Conservation (phyloP, 345 rosid species). For the Salix arbutifolia region DNA sequence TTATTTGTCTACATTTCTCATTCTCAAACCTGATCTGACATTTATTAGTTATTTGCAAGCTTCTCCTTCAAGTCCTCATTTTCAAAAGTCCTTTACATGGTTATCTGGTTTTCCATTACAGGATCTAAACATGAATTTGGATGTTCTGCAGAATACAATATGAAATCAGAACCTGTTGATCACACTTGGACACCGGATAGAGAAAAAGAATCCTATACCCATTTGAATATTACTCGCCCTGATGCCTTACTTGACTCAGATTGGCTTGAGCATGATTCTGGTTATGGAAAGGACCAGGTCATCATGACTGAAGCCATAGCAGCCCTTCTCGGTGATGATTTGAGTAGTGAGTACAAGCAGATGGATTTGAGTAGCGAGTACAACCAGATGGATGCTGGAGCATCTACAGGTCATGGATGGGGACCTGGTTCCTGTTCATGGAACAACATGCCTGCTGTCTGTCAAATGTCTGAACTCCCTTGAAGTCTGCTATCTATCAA, state of each 20-base stretch:
- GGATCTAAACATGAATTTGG: slow-evolving; percentile 1
- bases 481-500: slow-evolving; percentile 23
- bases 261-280: slow-evolving; percentile 65
- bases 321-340: slow-evolving; percentile 68
- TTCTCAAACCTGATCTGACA: not conserved
- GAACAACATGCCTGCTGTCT: slow-evolving; percentile 84
- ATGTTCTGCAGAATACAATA: slow-evolving; percentile 34
- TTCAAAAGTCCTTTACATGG: not conserved
- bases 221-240: slow-evolving; percentile 40
- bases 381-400: slow-evolving; percentile 46
- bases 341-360: slow-evolving; percentile 53
- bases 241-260: slow-evolving; percentile 68
- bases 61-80: not conserved
- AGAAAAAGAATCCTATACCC: slow-evolving; percentile 28
- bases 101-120: not conserved
- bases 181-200: slow-evolving; percentile 34
- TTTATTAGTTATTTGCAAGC: not conserved
- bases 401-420: slow-evolving; percentile 50
- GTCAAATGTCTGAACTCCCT: slow-evolving; percentile 60
- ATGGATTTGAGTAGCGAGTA: slow-evolving; percentile 54
- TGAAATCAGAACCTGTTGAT: slow-evolving; percentile 42
- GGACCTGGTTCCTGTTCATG: slow-evolving; percentile 64
- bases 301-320: slow-evolving; percentile 59
- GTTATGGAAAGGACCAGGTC: slow-evolving; percentile 47
- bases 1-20: not conserved